phyloP scores from a whole-genome alignment of 371 early-diverging fungal genomes.

The Mucor mucedo region DNA sequence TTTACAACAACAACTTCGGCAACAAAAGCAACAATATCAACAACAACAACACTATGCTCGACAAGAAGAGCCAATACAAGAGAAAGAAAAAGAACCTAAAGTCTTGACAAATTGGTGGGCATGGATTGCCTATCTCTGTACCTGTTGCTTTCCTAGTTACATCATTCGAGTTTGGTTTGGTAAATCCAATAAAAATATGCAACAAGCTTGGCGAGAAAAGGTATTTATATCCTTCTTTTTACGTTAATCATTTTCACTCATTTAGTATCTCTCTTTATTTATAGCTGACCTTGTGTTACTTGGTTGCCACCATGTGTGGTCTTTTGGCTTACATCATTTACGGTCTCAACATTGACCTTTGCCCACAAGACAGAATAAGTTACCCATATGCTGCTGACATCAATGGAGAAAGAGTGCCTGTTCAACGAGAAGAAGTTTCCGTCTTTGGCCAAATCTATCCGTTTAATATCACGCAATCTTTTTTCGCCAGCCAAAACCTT shows the following conservation, averaged over 20 bases:
- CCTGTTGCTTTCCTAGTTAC: conserved; percentile 58
- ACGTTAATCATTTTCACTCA: not conserved
- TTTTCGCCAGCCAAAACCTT: conserved; percentile 38
- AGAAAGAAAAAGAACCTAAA: conserved; percentile 45
- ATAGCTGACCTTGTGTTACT: conserved; percentile 66
- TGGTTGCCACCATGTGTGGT: conserved; percentile 71
- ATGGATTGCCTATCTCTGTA: conserved; percentile 55
- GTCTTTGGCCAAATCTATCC: conserved; percentile 54
- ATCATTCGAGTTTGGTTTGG: conserved; percentile 53
- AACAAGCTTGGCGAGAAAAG: conserved; percentile 77
- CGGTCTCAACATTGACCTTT: conserved; percentile 59
- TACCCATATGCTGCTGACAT: conserved; percentile 35
- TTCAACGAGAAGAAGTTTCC: conserved; percentile 35
- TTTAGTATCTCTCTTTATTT: not conserved
- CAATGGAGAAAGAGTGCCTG: conserved; percentile 31
- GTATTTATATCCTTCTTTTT: conserved; percentile 23
- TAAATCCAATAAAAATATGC: conserved; percentile 51
- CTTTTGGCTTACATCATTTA: conserved; percentile 75
- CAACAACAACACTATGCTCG: conserved; percentile 9
- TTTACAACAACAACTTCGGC: conserved; percentile 35
- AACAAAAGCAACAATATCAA: conserved; percentile 41
- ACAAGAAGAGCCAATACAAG: not conserved
- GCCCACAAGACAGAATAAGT: conserved; percentile 36
- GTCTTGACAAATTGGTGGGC: conserved; percentile 55
- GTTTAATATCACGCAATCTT: conserved; percentile 38